Evolutionary conservation across 805 yeast genomes (phyloP).

Genomic region (Gaillardinia entomophila): DNA sequence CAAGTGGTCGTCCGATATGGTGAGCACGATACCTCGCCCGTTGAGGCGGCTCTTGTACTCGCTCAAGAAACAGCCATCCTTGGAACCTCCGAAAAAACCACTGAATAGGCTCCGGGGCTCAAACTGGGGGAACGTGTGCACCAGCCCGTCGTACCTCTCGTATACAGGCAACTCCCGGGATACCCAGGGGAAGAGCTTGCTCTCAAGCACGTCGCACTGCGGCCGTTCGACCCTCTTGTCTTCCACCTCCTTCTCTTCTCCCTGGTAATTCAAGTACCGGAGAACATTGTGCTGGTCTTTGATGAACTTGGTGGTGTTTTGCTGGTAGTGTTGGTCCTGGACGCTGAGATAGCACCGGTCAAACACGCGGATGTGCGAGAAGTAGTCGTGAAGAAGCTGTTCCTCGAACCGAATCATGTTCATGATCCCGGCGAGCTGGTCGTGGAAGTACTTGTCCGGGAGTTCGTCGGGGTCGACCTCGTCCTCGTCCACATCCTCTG

Average conservation of each 20-base stretch:
- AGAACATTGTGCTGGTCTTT: not conserved
- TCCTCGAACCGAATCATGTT: slow-evolving; percentile 12
- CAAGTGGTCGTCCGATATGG: slow-evolving; percentile 24
- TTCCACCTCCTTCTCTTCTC: not conserved
- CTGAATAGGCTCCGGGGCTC: not conserved
- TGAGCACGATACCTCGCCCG: slow-evolving; percentile 35
- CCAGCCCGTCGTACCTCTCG: not conserved
- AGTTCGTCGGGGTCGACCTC: not conserved
- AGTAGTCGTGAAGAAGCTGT: slow-evolving; percentile 16
- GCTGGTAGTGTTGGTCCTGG: not conserved
- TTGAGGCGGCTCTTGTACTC: slow-evolving; percentile 16
- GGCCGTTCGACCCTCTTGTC: not conserved
- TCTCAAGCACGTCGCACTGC: not conserved
- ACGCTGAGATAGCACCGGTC: slow-evolving; percentile 14
- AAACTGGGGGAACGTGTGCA: not conserved
- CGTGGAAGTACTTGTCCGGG: not conserved
- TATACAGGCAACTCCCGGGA: not conserved
- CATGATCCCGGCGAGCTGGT: slow-evolving; percentile 8
- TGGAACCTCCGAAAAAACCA: slow-evolving; percentile 1
- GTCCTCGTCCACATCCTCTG: not conserved
- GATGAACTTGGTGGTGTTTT: not conserved
- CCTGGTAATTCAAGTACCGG: not conserved
- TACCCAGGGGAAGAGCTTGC: not conserved
- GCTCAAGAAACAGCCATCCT: slow-evolving; percentile 16
- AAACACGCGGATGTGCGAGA: slow-evolving; percentile 17